These are phyloP conservation scores for Claviceps fusiformis DNA, from an alignment of 2,329 filamentous ascomycete species.

Conservation along the genomic window DNA sequence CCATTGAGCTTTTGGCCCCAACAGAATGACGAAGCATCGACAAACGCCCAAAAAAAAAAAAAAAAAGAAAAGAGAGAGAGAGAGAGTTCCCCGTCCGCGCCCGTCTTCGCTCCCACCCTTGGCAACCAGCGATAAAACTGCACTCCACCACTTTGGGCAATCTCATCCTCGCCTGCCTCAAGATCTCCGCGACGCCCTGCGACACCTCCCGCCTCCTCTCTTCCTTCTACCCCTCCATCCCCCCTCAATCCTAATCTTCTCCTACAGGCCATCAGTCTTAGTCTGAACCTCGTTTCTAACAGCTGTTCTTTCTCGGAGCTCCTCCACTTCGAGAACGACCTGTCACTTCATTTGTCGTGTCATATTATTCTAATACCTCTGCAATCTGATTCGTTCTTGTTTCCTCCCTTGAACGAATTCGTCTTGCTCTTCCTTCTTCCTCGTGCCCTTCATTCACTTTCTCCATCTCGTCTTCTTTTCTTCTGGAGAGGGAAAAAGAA, in stretches of 20 bases:
- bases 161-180: neutral
- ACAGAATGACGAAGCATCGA: constrained; percentile 7
- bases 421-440: neutral
- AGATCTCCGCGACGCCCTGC: neutral
- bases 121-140: neutral
- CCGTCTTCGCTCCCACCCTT: neutral
- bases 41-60: constrained; percentile 3
- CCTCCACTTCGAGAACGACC: constrained; percentile 5
- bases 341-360: neutral
- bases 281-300: neutral
- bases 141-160: neutral
- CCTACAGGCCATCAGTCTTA: neutral
- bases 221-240: neutral
- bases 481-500: neutral
- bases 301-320: constrained; percentile 3
- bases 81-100: neutral
- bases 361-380: neutral
- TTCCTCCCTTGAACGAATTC: constrained; percentile 3
- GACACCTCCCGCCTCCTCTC: neutral
- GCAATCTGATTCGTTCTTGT: constrained; percentile 3
- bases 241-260: neutral
- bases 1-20: constrained; percentile 6
- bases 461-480: neutral
- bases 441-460: neutral
- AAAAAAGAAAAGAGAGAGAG: too few relatives aligned